Conservation (phyloP, 73 alveolate species). For the Halteria grandinella region DNA sequence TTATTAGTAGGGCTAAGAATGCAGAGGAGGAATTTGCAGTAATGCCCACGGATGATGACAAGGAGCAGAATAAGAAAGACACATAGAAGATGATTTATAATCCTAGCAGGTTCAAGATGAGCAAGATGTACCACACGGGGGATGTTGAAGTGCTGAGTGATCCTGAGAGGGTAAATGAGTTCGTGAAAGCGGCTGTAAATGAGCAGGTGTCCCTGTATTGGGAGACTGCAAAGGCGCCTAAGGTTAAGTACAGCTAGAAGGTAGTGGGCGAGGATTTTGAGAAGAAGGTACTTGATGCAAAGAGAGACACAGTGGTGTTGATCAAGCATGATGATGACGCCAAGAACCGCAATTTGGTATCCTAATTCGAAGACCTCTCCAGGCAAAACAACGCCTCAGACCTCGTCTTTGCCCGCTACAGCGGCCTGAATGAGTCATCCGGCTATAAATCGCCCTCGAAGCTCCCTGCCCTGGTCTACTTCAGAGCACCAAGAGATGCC, state of each 20-base stretch:
- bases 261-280: conserved; percentile 71
- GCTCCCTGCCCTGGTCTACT: conserved; percentile 21
- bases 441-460: conserved; percentile 28
- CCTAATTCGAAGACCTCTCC: conserved; percentile 40
- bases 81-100: conserved; percentile 32
- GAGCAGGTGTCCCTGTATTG: conserved; percentile 23
- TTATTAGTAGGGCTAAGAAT: conserved; percentile 19
- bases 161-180: conserved; percentile 15
- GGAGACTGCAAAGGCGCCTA: conserved; percentile 45
- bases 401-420: conserved; percentile 30
- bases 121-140: conserved; percentile 16
- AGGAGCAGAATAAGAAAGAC: conserved; percentile 44
- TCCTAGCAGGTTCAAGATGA: conserved; percentile 48
- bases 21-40: conserved; percentile 8
- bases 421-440: conserved; percentile 54
- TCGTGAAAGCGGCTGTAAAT: conserved; percentile 28
- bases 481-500: neutral
- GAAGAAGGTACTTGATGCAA: conserved; percentile 21
- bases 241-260: conserved; percentile 11
- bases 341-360: conserved; percentile 41
- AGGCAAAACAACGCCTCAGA: neutral
- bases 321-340: conserved; percentile 44
- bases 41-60: conserved; percentile 15
- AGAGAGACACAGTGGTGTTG: conserved; percentile 48
- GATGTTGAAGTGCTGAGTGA: neutral